Evolutionary conservation across 1,139 yeast genomes (phyloP).

Genomic region (Nakaseomyces delphensis): DNA sequence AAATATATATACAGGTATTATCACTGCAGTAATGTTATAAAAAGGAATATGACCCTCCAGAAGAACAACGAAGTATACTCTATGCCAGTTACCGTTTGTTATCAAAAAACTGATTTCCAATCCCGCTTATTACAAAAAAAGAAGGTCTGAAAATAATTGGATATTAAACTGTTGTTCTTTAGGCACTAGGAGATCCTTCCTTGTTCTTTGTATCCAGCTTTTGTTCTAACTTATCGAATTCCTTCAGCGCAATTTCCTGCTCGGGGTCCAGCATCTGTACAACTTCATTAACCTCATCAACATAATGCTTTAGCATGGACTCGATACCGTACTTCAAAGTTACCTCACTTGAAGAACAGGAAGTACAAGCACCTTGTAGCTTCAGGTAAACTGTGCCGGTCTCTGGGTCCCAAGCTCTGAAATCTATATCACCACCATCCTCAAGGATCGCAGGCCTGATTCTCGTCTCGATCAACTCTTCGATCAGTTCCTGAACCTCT

Average conservation of each 20-base stretch:
- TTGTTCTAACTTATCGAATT: slow-evolving; percentile 30
- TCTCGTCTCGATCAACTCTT: slow-evolving; percentile 86
- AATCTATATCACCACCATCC: slow-evolving; percentile 78
- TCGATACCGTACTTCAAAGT: slow-evolving; percentile 75
- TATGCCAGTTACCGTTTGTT: no score
- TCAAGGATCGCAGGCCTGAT: slow-evolving; percentile 91
- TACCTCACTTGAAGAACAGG: slow-evolving; percentile 67
- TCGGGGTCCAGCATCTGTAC: slow-evolving; percentile 46
- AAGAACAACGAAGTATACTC: no score
- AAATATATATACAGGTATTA: background rate
- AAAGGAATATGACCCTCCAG: no score
- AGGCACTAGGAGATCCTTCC: background rate
- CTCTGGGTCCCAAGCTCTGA: slow-evolving; percentile 53
- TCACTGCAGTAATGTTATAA: background rate
- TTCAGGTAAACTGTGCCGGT: slow-evolving; percentile 59
- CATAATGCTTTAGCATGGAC: slow-evolving; percentile 71
- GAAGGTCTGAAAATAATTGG: no score
- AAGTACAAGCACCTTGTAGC: slow-evolving; percentile 71
- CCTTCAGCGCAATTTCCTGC: slow-evolving; percentile 33
- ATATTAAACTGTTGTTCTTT: background rate
- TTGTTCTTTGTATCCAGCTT: slow-evolving; percentile 16
- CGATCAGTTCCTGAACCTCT: slow-evolving; percentile 75
- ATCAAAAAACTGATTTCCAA: no score
- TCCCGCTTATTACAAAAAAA: no score
- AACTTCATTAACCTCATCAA: slow-evolving; percentile 66